A percentile compares a stretch with the other conserved stretches of the same genome.
Conservation (phyloP, 2,329 filamentous ascomycete species). For the Fusarium lyarnte region DNA sequence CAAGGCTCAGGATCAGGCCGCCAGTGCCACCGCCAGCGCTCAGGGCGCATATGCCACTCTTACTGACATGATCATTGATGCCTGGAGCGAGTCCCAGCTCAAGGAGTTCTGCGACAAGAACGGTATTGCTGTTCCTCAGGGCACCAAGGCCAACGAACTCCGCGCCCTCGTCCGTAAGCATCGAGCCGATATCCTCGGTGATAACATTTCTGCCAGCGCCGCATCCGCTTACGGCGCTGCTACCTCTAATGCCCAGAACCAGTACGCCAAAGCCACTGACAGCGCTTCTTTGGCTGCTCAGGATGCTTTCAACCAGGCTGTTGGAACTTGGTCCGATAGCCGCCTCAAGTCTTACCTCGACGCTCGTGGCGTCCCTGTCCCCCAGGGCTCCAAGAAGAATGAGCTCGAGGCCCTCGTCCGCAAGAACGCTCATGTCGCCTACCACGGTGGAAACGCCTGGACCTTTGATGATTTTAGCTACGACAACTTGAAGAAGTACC, state of each 20-base stretch:
- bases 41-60: conserved; percentile 77
- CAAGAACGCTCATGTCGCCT: conserved; percentile 75
- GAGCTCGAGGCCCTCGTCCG: conserved; percentile 80
- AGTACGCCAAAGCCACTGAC: conserved; percentile 80
- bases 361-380: conserved; percentile 78
- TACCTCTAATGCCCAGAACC: conserved; percentile 78
- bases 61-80: conserved; percentile 84
- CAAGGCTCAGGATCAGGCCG: conserved; percentile 68
- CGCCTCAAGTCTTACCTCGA: conserved; percentile 83
- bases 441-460: conserved; percentile 75
- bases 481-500: conserved; percentile 72
- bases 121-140: conserved; percentile 85
- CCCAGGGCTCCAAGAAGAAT: conserved; percentile 75
- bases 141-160: conserved; percentile 89
- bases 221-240: conserved; percentile 74
- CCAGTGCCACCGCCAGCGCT: conserved; percentile 70
- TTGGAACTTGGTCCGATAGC: conserved; percentile 76
- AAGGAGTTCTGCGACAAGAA: conserved; percentile 96
- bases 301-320: conserved; percentile 72
- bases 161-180: conserved; percentile 90
- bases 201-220: conserved; percentile 67
- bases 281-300: conserved; percentile 69
- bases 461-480: conserved; percentile 81
- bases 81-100: conserved; percentile 88
- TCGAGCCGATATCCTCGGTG: conserved; percentile 75